These are phyloP conservation scores for Gaeumannomyces sp. DNA, from an alignment of 2,329 filamentous ascomycete genomes.

Conservation along the genomic window DNA sequence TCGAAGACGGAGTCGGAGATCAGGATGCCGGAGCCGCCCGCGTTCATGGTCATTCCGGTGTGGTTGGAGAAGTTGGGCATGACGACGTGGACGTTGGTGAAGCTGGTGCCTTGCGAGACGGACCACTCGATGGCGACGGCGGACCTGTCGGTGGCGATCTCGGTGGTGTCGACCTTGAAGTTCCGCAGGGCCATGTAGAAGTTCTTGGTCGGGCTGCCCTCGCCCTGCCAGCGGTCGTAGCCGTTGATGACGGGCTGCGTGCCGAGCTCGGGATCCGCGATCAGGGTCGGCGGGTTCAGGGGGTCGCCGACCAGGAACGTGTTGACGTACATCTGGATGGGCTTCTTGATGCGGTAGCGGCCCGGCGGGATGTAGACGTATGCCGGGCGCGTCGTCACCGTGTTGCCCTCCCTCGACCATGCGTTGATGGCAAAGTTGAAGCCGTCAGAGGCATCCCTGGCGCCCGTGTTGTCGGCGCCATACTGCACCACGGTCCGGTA, in stretches of 20 bases:
- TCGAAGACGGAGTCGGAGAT: conserved; percentile 7
- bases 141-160: conserved; percentile 25
- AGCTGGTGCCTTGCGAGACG: conserved; percentile 3
- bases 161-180: conserved; percentile 35
- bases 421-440: conserved; percentile 23
- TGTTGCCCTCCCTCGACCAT: conserved; percentile 20
- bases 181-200: conserved; percentile 37
- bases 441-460: conserved; percentile 20
- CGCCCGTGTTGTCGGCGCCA: conserved; percentile 22
- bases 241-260: conserved; percentile 13
- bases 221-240: conserved; percentile 20
- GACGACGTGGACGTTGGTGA: conserved; percentile 11
- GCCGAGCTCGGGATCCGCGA: conserved; percentile 18
- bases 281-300: conserved; percentile 21
- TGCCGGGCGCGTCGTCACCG: conserved; percentile 21
- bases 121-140: conserved; percentile 5
- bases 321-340: conserved; percentile 24
- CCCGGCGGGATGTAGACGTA: conserved; percentile 26
- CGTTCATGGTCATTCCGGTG: conserved; percentile 34
- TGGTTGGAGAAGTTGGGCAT: conserved; percentile 32
- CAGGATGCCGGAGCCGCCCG: conserved; percentile 3
- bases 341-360: conserved; percentile 24
- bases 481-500: conserved; percentile 22
- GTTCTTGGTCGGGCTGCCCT: conserved; percentile 25
- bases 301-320: conserved; percentile 28